Conservation (phyloP, 2,329 filamentous ascomycete species). For the Lachnellula cervina region DNA sequence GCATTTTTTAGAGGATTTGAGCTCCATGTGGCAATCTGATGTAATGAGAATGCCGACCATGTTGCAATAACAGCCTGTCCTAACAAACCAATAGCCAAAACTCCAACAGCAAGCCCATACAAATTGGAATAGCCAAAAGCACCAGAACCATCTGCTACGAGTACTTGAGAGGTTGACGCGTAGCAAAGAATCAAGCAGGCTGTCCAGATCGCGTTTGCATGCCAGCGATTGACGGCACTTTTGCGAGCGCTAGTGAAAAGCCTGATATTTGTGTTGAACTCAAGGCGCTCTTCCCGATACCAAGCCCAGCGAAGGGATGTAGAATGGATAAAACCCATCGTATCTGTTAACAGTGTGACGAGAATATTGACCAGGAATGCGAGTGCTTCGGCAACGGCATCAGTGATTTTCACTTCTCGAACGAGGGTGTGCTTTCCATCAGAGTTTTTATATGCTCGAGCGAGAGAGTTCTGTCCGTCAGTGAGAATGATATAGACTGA, state of each 20-base stretch:
- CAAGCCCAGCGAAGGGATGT: constrained; percentile 31
- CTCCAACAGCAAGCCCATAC: constrained; percentile 24
- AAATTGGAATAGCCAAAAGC: constrained; percentile 13
- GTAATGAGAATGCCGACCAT: constrained; percentile 23
- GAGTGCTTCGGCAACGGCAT: constrained; percentile 5
- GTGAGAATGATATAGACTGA: too few species aligned
- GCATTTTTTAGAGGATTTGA: constrained; percentile 31
- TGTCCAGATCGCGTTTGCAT: constrained; percentile 24
- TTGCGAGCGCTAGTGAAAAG: constrained; percentile 24
- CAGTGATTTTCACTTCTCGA: too few species aligned
- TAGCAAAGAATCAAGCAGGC: constrained; percentile 29
- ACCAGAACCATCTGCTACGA: constrained; percentile 25
- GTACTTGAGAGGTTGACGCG: constrained; percentile 29
- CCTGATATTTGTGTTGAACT: constrained; percentile 32
- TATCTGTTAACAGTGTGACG: constrained; percentile 30
- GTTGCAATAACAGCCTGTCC: constrained; percentile 27
- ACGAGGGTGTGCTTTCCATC: too few species aligned
- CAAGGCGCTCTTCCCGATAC: constrained; percentile 28
- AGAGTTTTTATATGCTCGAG: too few species aligned
- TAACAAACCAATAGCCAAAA: constrained; percentile 27
- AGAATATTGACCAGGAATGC: constrained; percentile 21
- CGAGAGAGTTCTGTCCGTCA: too few species aligned
- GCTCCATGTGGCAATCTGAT: constrained; percentile 28
- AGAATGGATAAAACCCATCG: constrained; percentile 32
- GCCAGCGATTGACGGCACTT: constrained; percentile 25